Base-by-base conservation (phyloP, 768 basidiomycete species). In the Pulveroboletus frians region DNA sequence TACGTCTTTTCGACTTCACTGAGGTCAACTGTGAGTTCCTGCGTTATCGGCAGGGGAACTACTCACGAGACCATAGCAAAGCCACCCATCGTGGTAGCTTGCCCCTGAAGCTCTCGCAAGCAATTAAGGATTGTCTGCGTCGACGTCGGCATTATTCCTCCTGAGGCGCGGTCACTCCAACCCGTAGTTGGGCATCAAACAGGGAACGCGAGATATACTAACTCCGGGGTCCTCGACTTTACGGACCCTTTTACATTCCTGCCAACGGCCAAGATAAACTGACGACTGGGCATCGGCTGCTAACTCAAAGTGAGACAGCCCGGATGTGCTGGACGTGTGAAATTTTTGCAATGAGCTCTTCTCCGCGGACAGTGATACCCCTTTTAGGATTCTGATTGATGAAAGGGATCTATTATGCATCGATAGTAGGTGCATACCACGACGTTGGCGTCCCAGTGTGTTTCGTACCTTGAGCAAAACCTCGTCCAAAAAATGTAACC, bases 31-130 rank as follows among this genome's bases (percentile, higher is more conserved):
- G 27, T 44, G 20, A 50, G 26, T 23, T 36, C 30, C n/a, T 4
- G 20, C 8, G 17, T 18, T 13, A 20, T 13, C 1, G 6, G 23
- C 4, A 27, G 17, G 8, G 8, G 6, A 23, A 21, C 15, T 4
- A 67, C 85, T 67, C 60, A 91, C 88, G 85, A 88, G 51, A 77
- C 78, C 56, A 88, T 78, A 4, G 89, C 88, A 62, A 93, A 92
- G 13, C 88, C 92, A 47, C 91, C 88, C 92, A 47, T 90, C 27
- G 81, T 85, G 29, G 91, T 83, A 47, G 89, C 90, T 36, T 82
- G 77, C 5, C 84, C 77, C 81, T 73, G 67, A 88, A 91, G 70
- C 90, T 77, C 67, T 92, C 89, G 70, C 91, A 93, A 45, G 89
- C 73, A 8, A 26, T 26, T 26, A 92, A 73, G 13, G 80, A 76